Conservation (phyloP, 2,329 filamentous ascomycete genomes). For the Fusarium transvaalense region DNA sequence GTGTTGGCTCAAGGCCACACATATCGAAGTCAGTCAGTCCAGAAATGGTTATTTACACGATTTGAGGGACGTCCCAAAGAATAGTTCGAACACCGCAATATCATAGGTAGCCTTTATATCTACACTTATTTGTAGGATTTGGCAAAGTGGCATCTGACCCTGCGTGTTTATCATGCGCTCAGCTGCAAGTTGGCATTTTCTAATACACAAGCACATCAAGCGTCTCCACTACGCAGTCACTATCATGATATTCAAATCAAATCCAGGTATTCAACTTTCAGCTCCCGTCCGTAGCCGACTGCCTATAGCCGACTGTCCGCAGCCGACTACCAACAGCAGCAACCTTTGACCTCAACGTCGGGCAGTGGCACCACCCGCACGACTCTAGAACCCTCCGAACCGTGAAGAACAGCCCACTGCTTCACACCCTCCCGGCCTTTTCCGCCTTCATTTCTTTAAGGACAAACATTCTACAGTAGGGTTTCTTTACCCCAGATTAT, state of each 20-base stretch:
- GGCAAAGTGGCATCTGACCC: background rate
- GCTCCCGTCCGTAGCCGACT: slow-evolving; percentile 3
- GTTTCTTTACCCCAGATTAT: slow-evolving; percentile 42
- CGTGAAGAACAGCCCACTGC: slow-evolving; percentile 39
- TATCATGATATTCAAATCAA: background rate
- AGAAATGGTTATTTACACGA: background rate
- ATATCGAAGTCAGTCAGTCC: background rate
- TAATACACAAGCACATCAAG: background rate
- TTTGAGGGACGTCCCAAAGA: background rate
- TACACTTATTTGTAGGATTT: background rate
- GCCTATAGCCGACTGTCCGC: background rate
- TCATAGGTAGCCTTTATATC: too few species aligned
- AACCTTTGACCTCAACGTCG: slow-evolving; percentile 2
- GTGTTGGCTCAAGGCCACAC: background rate
- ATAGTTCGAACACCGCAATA: too few species aligned
- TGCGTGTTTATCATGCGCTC: background rate
- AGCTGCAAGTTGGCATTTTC: background rate
- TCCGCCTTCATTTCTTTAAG: background rate
- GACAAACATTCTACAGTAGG: background rate
- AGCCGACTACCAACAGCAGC: background rate
- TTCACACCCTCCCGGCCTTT: slow-evolving; percentile 35
- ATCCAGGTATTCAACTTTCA: slow-evolving; percentile 1
- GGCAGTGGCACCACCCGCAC: slow-evolving; percentile 42
- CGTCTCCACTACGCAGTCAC: background rate
- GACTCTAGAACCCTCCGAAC: slow-evolving; percentile 40